These are phyloP conservation scores for Rhodosporidiobolus sp. DNA, from an alignment of 768 basidiomycete genomes.

Conservation along the genomic window DNA sequence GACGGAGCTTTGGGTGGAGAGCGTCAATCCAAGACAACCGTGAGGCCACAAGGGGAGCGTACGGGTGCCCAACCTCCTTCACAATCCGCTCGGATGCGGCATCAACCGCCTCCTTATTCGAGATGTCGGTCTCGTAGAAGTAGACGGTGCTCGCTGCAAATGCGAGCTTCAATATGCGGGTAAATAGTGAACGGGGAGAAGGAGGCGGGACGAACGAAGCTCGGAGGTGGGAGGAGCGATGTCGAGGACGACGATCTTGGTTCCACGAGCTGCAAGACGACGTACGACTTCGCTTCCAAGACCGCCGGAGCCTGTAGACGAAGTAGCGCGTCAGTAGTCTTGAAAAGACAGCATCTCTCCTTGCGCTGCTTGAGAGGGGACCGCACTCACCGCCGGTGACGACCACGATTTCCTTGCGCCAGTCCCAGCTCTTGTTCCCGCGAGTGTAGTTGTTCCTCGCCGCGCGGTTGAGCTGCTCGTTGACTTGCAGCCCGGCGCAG, in stretches of 20 bases:
- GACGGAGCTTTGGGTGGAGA: slow-evolving; percentile 64
- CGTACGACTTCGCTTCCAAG: slow-evolving; percentile 84
- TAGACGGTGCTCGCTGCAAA: slow-evolving; percentile 63
- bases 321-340: neutral
- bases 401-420: slow-evolving; percentile 84
- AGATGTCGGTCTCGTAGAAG: slow-evolving; percentile 88
- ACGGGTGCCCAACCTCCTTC: slow-evolving; percentile 62
- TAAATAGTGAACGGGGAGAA: neutral
- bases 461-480: neutral
- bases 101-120: slow-evolving; percentile 80
- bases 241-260: slow-evolving; percentile 81
- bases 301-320: slow-evolving; percentile 71
- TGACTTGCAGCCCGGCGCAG: neutral
- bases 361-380: too few relatives aligned
- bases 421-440: slow-evolving; percentile 54
- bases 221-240: slow-evolving; percentile 69
- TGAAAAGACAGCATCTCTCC: neutral
- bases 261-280: slow-evolving; percentile 76
- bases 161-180: neutral
- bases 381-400: slow-evolving; percentile 74
- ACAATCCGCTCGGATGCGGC: slow-evolving; percentile 67
- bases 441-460: slow-evolving; percentile 20
- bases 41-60: neutral
- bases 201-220: slow-evolving; percentile 58
- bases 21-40: neutral